These are phyloP conservation scores for Phytophthora sansomeana DNA, from an alignment of 352 stramenopile genomes.

Conservation along the genomic window DNA sequence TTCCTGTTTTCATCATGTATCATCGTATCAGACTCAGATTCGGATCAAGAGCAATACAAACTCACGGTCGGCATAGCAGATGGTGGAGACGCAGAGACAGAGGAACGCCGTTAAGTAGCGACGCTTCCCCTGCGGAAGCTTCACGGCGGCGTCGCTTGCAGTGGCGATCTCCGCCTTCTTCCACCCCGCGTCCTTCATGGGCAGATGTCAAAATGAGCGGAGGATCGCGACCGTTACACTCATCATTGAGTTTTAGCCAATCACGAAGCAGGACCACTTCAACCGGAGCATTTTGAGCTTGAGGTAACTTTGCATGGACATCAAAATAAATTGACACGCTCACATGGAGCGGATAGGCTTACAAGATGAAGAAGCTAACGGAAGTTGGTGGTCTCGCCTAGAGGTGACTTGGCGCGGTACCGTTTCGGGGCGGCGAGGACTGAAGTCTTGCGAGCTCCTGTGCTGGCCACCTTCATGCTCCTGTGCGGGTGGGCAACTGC, in stretches of 20 bases:
- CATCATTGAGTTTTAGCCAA: conserved; percentile 39
- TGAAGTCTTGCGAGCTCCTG: conserved; percentile 30
- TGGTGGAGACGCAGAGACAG: conserved; percentile 79
- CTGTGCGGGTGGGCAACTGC: conserved; percentile 15
- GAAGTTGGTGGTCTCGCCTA: conserved; percentile 40
- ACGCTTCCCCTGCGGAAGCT: conserved; percentile 43
- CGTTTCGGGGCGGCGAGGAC: conserved; percentile 40
- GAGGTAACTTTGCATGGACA: conserved; percentile 11
- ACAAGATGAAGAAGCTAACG: conserved; percentile 34
- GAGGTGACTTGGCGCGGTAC: conserved; percentile 42
- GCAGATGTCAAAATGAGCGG: conserved; percentile 28
- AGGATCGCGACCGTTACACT: conserved; percentile 23
- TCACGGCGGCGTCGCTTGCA: conserved; percentile 10
- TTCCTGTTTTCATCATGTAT: conserved; percentile 47
- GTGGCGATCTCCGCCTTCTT: conserved; percentile 22
- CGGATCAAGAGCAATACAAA: neutral
- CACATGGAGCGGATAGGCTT: conserved; percentile 31
- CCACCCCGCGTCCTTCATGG: conserved; percentile 26
- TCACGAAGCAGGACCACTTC: conserved; percentile 21
- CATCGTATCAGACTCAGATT: conserved; percentile 25
- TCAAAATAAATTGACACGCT: conserved; percentile 27
- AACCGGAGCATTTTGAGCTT: neutral
- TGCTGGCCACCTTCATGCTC: conserved; percentile 28
- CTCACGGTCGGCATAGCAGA: conserved; percentile 89
- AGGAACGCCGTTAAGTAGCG: conserved; percentile 80